phyloP scores from a whole-genome alignment of 768 basidiomycete species.

The Suillus plorans region DNA sequence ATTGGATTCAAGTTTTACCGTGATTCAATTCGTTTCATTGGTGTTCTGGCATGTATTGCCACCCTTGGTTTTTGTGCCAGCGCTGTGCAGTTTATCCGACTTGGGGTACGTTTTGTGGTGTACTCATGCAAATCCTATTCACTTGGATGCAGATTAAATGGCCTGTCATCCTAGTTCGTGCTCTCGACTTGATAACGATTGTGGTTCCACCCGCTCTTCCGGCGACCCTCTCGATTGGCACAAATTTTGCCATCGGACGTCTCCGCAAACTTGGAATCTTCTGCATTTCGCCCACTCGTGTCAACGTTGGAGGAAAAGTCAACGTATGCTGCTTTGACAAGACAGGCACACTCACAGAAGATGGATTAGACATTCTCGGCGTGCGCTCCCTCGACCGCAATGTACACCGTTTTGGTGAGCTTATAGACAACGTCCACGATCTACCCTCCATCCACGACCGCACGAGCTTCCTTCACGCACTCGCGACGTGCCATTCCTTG shows the following conservation, averaged over 20 bases:
- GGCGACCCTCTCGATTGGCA: conserved; percentile 95
- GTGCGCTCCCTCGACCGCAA: conserved; percentile 82
- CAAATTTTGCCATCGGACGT: conserved; percentile 89
- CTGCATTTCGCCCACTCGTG: conserved; percentile 94
- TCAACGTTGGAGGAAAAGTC: conserved; percentile 94
- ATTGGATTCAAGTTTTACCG: conserved; percentile 99
- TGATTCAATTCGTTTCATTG: conserved; percentile 88
- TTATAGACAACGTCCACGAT: conserved; percentile 84
- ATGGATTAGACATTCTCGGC: conserved; percentile 95
- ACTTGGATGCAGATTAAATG: conserved; percentile 62
- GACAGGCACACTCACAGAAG: conserved; percentile 97
- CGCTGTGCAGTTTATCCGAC: conserved; percentile 86
- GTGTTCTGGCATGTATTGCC: conserved; percentile 89
- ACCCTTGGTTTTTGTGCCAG: conserved; percentile 88
- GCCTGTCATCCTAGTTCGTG: conserved; percentile 89
- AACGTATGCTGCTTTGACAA: conserved; percentile 99
- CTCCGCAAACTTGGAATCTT: conserved; percentile 87
- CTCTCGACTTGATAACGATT: conserved; percentile 92
- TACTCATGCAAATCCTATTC: conserved; percentile 7
- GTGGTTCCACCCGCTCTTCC: conserved; percentile 98
- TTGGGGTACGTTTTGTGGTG: conserved; percentile 60
- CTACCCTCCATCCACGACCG: conserved; percentile 71
- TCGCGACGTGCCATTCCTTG: conserved; percentile 95
- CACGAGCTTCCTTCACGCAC: conserved; percentile 85
- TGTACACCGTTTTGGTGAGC: conserved; percentile 82